Evolutionary conservation across 257 asterid species (phyloP).

Genomic region (Solanum verrucosum): DNA sequence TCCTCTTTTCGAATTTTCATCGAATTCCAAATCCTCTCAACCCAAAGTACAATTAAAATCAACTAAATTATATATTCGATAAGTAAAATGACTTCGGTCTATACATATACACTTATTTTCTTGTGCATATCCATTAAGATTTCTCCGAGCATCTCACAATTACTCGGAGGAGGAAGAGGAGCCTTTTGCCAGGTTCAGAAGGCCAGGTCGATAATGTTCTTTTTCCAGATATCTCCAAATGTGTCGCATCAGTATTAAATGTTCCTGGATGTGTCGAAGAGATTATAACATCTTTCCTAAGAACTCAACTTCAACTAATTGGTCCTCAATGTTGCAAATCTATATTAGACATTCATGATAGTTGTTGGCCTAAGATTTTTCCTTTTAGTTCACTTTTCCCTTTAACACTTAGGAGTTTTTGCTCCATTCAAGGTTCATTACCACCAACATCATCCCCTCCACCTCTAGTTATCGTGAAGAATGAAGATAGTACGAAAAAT

Average conservation of each 20-base stretch:
- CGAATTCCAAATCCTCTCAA: background rate
- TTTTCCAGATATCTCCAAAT: background rate
- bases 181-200: background rate
- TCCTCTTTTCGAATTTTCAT: background rate
- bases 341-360: slow-evolving; percentile 3
- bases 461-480: background rate
- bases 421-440: background rate
- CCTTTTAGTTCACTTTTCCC: slow-evolving; percentile 15
- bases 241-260: slow-evolving; percentile 2
- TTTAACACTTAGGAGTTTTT: background rate
- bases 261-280: slow-evolving; percentile 17
- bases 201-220: background rate
- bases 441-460: background rate
- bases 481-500: background rate
- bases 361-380: slow-evolving; percentile 16
- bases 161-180: background rate
- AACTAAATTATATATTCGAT: background rate
- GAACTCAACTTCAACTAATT: background rate
- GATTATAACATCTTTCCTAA: slow-evolving; percentile 7
- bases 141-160: background rate
- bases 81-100: background rate
- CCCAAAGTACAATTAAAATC: background rate
- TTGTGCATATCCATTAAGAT: background rate
- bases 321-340: slow-evolving; percentile 24
- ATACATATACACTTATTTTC: background rate